Evolutionary conservation across 2,329 filamentous ascomycete species (phyloP).

Genomic region (Esteya vermicola): DNA sequence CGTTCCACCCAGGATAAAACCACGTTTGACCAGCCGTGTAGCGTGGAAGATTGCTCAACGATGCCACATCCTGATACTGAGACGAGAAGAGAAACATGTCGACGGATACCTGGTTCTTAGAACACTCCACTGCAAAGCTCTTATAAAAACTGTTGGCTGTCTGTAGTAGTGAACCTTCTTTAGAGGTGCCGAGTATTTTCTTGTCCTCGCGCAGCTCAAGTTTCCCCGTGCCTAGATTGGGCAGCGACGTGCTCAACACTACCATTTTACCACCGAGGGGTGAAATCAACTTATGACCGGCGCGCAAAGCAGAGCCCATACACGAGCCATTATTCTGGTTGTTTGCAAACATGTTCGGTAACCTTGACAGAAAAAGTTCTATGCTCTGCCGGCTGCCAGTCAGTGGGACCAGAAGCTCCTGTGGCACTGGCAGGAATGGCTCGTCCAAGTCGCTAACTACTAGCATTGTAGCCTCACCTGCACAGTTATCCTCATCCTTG

Average conservation of each 20-base stretch:
- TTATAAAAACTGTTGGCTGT: conserved; percentile 97
- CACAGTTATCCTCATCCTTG: conserved; percentile 49
- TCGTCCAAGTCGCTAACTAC: conserved; percentile 93
- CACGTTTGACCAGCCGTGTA: conserved; percentile 97
- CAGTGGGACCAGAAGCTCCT: conserved; percentile 79
- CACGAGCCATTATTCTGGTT: conserved; percentile 82
- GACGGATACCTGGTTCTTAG: conserved; percentile 95
- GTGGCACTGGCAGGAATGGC: conserved; percentile 87
- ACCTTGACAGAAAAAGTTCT: conserved; percentile 76
- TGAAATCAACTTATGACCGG: conserved; percentile 91
- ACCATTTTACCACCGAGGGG: conserved; percentile 90
- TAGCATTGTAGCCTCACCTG: conserved; percentile 71
- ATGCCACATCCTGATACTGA: conserved; percentile 94
- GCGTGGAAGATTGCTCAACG: conserved; percentile 82
- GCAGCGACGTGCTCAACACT: conserved; percentile 77
- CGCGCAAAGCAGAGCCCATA: conserved; percentile 85
- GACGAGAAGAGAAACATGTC: conserved; percentile 97
- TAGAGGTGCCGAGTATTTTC: conserved; percentile 84
- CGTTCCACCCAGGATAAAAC: conserved; percentile 98
- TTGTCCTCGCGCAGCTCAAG: conserved; percentile 93
- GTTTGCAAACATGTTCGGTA: conserved; percentile 94
- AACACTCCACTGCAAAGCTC: conserved; percentile 96
- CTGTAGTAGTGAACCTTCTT: conserved; percentile 76
- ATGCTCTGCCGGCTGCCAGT: conserved; percentile 83
- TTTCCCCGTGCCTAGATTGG: conserved; percentile 80